Conservation (phyloP, 176 grass and related monocot species). For the Zoysia pacifica region DNA sequence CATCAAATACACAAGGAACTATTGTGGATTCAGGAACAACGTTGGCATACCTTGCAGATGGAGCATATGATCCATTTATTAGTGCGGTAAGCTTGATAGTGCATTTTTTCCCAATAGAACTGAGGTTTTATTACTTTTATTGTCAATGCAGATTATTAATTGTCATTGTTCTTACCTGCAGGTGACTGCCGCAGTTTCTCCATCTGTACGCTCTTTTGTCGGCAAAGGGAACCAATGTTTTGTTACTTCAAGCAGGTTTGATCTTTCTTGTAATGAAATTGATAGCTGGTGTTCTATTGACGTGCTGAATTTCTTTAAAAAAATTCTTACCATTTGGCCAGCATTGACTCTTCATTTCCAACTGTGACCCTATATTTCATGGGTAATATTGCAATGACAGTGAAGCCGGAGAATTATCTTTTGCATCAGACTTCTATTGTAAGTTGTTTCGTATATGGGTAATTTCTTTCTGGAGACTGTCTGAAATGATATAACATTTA, state of each 20-base stretch:
- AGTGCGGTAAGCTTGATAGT: slow-evolving; percentile 67
- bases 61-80: slow-evolving; percentile 93
- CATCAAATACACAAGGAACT: slow-evolving; percentile 92
- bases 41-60: slow-evolving; percentile 87
- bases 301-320: slow-evolving; percentile 25
- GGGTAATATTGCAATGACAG: slow-evolving; percentile 74
- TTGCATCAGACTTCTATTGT: slow-evolving; percentile 73
- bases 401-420: slow-evolving; percentile 96
- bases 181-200: slow-evolving; percentile 72
- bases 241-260: slow-evolving; percentile 81
- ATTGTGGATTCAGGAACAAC: slow-evolving; percentile 97
- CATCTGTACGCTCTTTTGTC: slow-evolving; percentile 57
- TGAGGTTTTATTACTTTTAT: neutral
- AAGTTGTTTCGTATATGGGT: slow-evolving; percentile 37
- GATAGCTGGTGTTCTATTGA: slow-evolving; percentile 21
- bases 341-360: slow-evolving; percentile 89
- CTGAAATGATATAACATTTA: slow-evolving; percentile 29
- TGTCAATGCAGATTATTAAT: neutral
- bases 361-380: slow-evolving; percentile 74
- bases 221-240: slow-evolving; percentile 86
- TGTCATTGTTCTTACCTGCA: slow-evolving; percentile 38
- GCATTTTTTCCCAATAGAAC: neutral
- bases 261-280: slow-evolving; percentile 28
- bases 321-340: slow-evolving; percentile 38
- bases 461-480: slow-evolving; percentile 23